Percentiles rank a stretch among this genome's conserved stretches.
Conservation (phyloP, 148 eudicot species). For the Fallopia convolvulus region DNA sequence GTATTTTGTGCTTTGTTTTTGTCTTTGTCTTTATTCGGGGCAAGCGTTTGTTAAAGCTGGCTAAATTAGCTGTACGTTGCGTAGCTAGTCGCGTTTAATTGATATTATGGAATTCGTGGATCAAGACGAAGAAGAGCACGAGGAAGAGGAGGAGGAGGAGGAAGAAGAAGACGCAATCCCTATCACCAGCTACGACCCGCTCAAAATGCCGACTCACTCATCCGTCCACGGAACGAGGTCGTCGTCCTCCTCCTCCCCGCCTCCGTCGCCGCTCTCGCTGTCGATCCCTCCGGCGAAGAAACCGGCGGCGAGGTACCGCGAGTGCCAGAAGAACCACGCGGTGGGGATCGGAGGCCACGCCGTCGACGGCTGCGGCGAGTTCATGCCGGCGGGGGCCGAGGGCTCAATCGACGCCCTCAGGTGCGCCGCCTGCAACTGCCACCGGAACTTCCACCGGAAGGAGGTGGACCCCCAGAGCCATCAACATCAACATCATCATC, state of each 20-base stretch:
- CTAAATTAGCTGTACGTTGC: not conserved
- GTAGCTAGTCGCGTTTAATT: not conserved
- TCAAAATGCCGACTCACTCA: not conserved
- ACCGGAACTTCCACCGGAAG: constrained; percentile 9
- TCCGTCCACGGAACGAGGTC: not conserved
- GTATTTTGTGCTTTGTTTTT: not conserved
- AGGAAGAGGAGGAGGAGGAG: constrained; percentile 1
- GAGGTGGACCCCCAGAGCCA: not conserved
- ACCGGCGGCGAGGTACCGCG: not conserved
- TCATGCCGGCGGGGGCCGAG: constrained; percentile 16
- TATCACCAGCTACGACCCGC: not conserved
- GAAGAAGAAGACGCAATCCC: constrained; percentile 3
- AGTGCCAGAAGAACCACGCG: constrained; percentile 15
- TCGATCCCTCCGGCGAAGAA: constrained; percentile 5
- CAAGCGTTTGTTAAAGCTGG: constrained; percentile 3
- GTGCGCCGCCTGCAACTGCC: constrained; percentile 19
- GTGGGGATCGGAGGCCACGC: constrained; percentile 16
- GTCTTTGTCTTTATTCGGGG: not conserved
- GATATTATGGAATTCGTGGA: constrained; percentile 3
- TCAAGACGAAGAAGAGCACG: not conserved
- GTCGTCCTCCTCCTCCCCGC: not conserved
- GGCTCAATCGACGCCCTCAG: constrained; percentile 10
- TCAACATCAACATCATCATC: not conserved
- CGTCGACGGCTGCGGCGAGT: constrained; percentile 20
- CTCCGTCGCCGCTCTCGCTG: not conserved